Conservation (phyloP, 495 filamentous ascomycete genomes). For the Penicillium bialowiezense region DNA sequence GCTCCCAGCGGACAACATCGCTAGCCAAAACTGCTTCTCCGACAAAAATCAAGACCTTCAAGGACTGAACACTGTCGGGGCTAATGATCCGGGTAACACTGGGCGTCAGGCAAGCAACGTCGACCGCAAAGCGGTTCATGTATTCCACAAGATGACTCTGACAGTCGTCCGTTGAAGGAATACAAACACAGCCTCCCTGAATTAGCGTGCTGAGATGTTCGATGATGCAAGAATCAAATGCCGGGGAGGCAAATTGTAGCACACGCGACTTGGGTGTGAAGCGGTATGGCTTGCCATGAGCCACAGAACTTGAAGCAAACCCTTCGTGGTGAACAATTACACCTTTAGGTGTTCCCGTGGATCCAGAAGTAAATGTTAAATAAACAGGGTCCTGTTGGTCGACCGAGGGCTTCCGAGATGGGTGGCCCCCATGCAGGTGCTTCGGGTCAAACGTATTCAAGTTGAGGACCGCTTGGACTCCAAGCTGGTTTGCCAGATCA, state of each 20-base stretch:
- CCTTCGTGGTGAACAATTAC: too few species aligned
- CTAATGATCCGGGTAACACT: constrained; percentile 33
- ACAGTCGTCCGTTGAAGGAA: constrained; percentile 21
- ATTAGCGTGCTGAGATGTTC: constrained; percentile 39
- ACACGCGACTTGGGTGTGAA: constrained; percentile 46
- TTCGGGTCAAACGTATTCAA: too few species aligned
- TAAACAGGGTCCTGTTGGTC: too few species aligned
- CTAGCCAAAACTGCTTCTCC: constrained; percentile 35
- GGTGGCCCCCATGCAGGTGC: too few species aligned
- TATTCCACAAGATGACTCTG: constrained; percentile 4
- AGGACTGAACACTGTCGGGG: constrained; percentile 31
- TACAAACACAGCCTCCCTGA: constrained; percentile 37
- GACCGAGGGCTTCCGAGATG: too few species aligned
- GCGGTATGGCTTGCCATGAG: constrained; percentile 15
- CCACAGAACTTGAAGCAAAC: too few species aligned
- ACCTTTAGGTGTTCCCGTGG: too few species aligned
- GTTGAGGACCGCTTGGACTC: too few species aligned
- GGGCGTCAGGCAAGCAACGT: constrained; percentile 33
- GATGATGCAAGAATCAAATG: constrained; percentile 39
- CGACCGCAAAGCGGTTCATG: constrained; percentile 23
- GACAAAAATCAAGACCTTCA: constrained; percentile 39
- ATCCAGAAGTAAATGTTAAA: too few species aligned
- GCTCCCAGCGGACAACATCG: constrained; percentile 26
- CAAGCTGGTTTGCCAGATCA: not conserved
- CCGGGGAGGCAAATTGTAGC: constrained; percentile 43